Base-by-base conservation (phyloP, 345 rosid species). In the Melastoma malabathricum region DNA sequence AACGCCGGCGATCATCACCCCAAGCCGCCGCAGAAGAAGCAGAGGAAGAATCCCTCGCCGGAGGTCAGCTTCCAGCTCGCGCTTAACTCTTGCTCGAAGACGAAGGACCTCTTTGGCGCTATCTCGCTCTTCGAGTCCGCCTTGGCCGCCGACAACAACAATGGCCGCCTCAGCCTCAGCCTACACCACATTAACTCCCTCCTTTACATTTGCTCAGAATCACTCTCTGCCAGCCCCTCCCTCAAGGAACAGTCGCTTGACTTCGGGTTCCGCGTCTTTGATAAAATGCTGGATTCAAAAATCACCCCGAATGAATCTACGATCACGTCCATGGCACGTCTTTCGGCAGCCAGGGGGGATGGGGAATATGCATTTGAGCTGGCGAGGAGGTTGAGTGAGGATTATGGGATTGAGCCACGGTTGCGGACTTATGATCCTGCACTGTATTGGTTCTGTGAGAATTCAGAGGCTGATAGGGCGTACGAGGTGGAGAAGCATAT, bases 401-500 rank as follows among this genome's bases (percentile, higher is more conserved):
- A 63, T 44, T 70, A 77, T 0, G 70, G 74, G 20, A 61, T 66
- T 17, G 43, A 51, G 61, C 98, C 96, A 0, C 67, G 96, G 15
- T 58, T 90, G 68, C 75, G 98, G 48, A 86, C 96, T 3, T 81
- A 72, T 50, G 73, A 76, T 66, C 98, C 96, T 0, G 85, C 75
- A 13, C 66, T 90, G 73, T 64, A 78, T 23, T 78, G 84, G 63
- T 86, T 78, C 45, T 86, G 96, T 50, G 75, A 68, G 51, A 83
- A 61, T 18, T 50, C 75, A 62, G 89, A 81, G 65, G 79, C 82
- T 13, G 81, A 76, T 10, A 86, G 66, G 73, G 86, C 83, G 13
- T 86, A 78, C 18, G 86, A 81, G 44, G 89, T 90, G 52, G 96
- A 86, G 72, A 79, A 76, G 59, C 83, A 80, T 68, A 78, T 86